phyloP scores from a whole-genome alignment of 192 early-diverging fungal genomes.

The Gigaspora rosea region DNA sequence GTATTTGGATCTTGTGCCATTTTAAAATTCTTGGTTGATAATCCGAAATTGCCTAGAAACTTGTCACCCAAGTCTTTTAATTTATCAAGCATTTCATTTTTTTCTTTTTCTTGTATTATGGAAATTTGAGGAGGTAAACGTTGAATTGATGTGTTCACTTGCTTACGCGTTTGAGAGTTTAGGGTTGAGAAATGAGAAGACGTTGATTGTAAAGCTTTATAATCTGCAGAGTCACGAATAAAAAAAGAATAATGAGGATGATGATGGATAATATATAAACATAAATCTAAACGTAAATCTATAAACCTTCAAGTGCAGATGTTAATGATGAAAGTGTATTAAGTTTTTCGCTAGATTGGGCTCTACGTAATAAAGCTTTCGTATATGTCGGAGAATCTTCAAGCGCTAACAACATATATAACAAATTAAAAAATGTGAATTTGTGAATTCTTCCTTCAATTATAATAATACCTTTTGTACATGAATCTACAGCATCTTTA shows the following conservation, averaged over 20 bases:
- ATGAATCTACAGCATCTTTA: slow-evolving; percentile 43
- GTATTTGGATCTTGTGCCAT: slow-evolving; percentile 57
- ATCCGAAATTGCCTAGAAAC: slow-evolving; percentile 72
- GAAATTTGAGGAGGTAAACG: slow-evolving; percentile 52
- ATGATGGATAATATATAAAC: background rate
- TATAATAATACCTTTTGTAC: slow-evolving; percentile 34
- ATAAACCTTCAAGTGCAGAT: slow-evolving; percentile 50
- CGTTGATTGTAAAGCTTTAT: slow-evolving; percentile 43
- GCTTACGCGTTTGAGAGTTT: background rate
- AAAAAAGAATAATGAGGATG: slow-evolving; percentile 4
- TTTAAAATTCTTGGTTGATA: slow-evolving; percentile 73
- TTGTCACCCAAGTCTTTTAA: slow-evolving; percentile 74
- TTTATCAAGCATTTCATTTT: slow-evolving; percentile 71
- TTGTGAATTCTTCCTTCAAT: background rate
- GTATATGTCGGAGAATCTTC: slow-evolving; percentile 55
- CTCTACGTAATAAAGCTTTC: slow-evolving; percentile 61
- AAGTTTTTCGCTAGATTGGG: slow-evolving; percentile 60
- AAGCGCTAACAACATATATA: slow-evolving; percentile 42
- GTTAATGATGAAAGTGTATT: slow-evolving; percentile 48
- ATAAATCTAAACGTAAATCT: background rate
- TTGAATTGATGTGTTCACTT: slow-evolving; percentile 29
- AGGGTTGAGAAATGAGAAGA: slow-evolving; percentile 34
- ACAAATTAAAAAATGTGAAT: background rate
- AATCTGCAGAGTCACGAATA: slow-evolving; percentile 35
- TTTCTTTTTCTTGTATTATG: slow-evolving; percentile 59